Conservation (phyloP, 192 early-diverging fungal species). For the Backusella parvicylindrica region DNA sequence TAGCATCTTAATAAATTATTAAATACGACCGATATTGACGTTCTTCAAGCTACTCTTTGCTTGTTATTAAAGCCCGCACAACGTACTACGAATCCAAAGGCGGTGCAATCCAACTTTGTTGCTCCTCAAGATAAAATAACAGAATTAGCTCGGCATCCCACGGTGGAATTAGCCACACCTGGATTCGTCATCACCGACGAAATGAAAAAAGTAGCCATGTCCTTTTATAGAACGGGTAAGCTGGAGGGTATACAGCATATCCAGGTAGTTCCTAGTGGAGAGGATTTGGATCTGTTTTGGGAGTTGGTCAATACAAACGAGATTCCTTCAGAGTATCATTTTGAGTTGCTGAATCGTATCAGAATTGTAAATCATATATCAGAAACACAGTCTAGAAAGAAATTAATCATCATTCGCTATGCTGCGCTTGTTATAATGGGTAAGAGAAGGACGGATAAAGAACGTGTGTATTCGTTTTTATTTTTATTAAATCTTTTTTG, state of each 20-base stretch:
- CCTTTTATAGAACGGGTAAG: neutral
- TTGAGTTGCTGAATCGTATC: conserved; percentile 78
- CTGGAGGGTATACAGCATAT: neutral
- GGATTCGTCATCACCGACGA: conserved; percentile 18
- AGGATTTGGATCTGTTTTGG: conserved; percentile 55
- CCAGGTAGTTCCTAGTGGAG: conserved; percentile 35
- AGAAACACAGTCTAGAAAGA: conserved; percentile 44
- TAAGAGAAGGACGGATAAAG: conserved; percentile 13
- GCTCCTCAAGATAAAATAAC: conserved; percentile 53
- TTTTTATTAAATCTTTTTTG: neutral
- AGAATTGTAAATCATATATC: conserved; percentile 65
- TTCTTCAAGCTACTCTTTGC: conserved; percentile 73
- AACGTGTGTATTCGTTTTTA: neutral
- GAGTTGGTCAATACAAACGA: conserved; percentile 62
- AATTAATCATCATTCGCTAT: conserved; percentile 69
- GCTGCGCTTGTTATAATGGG: conserved; percentile 77
- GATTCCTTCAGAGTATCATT: conserved; percentile 71
- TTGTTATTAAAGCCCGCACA: conserved; percentile 86
- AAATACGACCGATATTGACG: conserved; percentile 71
- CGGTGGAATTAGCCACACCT: neutral
- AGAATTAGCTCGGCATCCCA: conserved; percentile 49
- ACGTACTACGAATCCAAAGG: conserved; percentile 81
- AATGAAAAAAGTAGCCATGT: conserved; percentile 34
- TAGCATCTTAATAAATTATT: conserved; percentile 80
- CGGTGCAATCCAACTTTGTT: conserved; percentile 49